Evolutionary conservation across 192 early-diverging fungal genomes (phyloP).

Genomic region (Endogone sp.): DNA sequence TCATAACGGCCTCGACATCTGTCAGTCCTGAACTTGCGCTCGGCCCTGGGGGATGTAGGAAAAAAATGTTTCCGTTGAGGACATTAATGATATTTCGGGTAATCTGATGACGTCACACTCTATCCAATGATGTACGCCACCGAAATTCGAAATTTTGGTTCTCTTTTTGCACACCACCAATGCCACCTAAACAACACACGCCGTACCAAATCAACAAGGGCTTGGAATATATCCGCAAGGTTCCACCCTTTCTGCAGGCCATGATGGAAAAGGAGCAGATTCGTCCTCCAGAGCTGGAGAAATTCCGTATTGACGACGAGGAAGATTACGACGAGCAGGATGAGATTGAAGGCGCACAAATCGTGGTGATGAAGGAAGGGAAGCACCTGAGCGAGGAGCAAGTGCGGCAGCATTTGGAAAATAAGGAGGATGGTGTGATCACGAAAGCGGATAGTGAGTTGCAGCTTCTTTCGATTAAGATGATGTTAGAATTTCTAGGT

Average conservation of each 20-base stretch:
- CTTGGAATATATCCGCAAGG: constrained; percentile 26
- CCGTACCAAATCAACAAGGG: constrained; percentile 31
- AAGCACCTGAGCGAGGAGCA: constrained; percentile 35
- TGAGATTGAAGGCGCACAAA: constrained; percentile 27
- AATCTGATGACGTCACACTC: no score
- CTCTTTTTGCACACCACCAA: no score
- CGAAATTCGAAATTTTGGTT: not conserved
- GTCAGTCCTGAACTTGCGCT: not conserved
- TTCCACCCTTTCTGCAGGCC: constrained; percentile 29
- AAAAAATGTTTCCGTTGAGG: not conserved
- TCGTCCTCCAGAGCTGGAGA: constrained; percentile 28
- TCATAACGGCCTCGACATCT: not conserved
- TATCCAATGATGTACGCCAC: no score
- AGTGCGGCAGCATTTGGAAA: constrained; percentile 25
- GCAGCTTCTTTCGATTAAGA: not conserved
- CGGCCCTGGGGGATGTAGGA: not conserved
- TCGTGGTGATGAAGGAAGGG: constrained; percentile 32
- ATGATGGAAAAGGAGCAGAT: constrained; percentile 19
- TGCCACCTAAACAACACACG: constrained; percentile 28
- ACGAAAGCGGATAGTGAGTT: not conserved
- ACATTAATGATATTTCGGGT: not conserved
- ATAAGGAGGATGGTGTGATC: constrained; percentile 22
- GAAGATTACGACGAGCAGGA: constrained; percentile 26
- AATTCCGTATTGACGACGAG: constrained; percentile 26
- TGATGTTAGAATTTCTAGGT: not conserved